These are phyloP conservation scores for Penicillium salamii DNA, from an alignment of 495 filamentous ascomycete species.

Conservation along the genomic window DNA sequence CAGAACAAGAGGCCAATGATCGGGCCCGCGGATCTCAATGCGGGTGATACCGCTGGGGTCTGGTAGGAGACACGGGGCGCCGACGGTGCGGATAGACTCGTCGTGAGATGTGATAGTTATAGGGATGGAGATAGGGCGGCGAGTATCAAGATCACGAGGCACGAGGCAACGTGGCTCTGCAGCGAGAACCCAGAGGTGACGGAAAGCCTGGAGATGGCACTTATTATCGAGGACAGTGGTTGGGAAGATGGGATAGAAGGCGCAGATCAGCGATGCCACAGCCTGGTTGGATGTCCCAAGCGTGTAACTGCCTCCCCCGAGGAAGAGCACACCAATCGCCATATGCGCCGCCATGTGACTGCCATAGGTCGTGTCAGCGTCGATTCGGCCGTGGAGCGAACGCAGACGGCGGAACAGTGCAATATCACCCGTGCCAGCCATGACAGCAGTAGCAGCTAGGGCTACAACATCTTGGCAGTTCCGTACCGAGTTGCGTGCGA, in stretches of 20 bases:
- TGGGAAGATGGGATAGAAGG: conserved; percentile 93
- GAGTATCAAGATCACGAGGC: conserved; percentile 76
- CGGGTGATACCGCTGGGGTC: conserved; percentile 65
- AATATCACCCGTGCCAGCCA: conserved; percentile 94
- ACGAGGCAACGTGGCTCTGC: conserved; percentile 87
- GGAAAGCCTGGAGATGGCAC: conserved; percentile 92
- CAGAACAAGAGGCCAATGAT: conserved; percentile 83
- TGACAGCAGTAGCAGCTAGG: conserved; percentile 78
- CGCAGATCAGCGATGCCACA: conserved; percentile 79
- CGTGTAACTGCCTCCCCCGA: conserved; percentile 87
- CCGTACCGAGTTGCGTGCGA: conserved; percentile 74
- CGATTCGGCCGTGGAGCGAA: conserved; percentile 81
- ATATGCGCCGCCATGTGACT: conserved; percentile 92
- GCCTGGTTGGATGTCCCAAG: conserved; percentile 88
- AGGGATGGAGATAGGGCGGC: conserved; percentile 71
- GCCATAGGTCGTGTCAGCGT: conserved; percentile 82
- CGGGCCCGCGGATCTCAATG: conserved; percentile 64
- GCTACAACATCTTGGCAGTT: conserved; percentile 88
- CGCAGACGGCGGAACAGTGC: conserved; percentile 84
- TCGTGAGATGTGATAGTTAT: conserved; percentile 55
- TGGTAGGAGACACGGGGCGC: conserved; percentile 80
- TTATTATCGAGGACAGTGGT: conserved; percentile 85
- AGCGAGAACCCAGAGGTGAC: conserved; percentile 95
- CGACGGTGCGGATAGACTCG: conserved; percentile 40
- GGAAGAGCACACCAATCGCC: conserved; percentile 85